These are phyloP conservation scores for Cladorrhinum sp. DNA, from an alignment of 2,329 filamentous ascomycete species.

Conservation along the genomic window DNA sequence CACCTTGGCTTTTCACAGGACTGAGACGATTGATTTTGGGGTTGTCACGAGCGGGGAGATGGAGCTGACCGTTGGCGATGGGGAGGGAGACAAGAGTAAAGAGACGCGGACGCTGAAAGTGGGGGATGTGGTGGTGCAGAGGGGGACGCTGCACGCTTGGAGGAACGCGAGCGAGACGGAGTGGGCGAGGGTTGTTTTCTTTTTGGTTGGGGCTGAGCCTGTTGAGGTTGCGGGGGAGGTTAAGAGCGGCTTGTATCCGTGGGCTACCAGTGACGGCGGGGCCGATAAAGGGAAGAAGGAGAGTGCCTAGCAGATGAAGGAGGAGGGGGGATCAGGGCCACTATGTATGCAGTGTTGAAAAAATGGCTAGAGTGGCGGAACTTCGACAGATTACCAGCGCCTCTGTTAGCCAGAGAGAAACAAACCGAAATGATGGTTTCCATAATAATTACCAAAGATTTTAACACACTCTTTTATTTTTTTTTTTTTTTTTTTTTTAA, in stretches of 20 bases:
- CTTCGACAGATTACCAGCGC: no score
- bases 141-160: slow-evolving; percentile 46
- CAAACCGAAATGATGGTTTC: no score
- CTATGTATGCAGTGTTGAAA: no score
- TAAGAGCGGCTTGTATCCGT: slow-evolving; percentile 8
- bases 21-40: slow-evolving; percentile 34
- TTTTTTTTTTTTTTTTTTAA: no score
- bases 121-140: slow-evolving; percentile 49
- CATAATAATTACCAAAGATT: no score
- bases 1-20: slow-evolving; percentile 14
- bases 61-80: slow-evolving; percentile 41
- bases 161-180: slow-evolving; percentile 37
- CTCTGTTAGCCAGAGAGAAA: no score
- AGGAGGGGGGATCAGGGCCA: no score
- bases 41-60: slow-evolving; percentile 48
- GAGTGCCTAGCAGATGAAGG: no score
- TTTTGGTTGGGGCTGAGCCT: slow-evolving; percentile 30
- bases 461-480: no score
- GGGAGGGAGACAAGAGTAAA: slow-evolving; percentile 34
- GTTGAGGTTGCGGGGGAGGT: slow-evolving; percentile 27
- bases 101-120: slow-evolving; percentile 40
- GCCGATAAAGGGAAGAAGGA: background rate
- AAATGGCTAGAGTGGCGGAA: no score
- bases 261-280: no score
- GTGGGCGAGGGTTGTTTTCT: slow-evolving; percentile 42